Evolutionary conservation across 805 yeast genomes (phyloP), one percentile per base, ranked within the genome.

Genomic region (Candida ulmi): DNA sequence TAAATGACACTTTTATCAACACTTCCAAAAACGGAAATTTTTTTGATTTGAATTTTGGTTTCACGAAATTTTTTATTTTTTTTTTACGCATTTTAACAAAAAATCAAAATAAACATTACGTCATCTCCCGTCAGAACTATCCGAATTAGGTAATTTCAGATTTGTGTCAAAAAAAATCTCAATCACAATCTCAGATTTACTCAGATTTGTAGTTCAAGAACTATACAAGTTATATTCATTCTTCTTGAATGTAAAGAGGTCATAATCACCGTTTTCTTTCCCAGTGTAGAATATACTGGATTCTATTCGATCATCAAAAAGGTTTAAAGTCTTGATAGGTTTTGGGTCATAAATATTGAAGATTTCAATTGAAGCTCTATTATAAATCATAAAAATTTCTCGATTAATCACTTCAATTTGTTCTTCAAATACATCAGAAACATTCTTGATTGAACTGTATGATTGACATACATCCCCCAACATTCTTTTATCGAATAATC

Each of bases 321-420:
- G 41, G 5, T 43, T 36, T 8, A 44, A 27, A 4, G 43, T 37
- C 35, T 42, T 45, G 5, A 45, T 18, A 13, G 52, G 50, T 2
- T 9, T 7, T 11, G 19, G 17, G 6, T 38, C 27, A 3, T 23
- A 19, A 7, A 37, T 7, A 8, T 37, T 31, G 31, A 44, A 48
- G 15, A 46, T 11, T 18, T 48, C 52, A 29, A 38, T 21, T 7
- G 32, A 15, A 2, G 33, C 31, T 21, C 43, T 33, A 17, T 27
- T 44, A 18, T 42, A 43, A 7, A 46, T 8, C 34, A 42, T 33
- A 35, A 48, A 31, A 2, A 12, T 19, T 12, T 37, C 32, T 9
- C 12, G 30, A 30, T 39, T 13, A 1, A 42, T 21, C 2, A 34
- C 4, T 11, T 35, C 38, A 3, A 47, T 18, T 2, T 33, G 27